These are phyloP conservation scores for Suaeda aralocaspica DNA, from an alignment of 148 eudicot genomes.

Conservation along the genomic window DNA sequence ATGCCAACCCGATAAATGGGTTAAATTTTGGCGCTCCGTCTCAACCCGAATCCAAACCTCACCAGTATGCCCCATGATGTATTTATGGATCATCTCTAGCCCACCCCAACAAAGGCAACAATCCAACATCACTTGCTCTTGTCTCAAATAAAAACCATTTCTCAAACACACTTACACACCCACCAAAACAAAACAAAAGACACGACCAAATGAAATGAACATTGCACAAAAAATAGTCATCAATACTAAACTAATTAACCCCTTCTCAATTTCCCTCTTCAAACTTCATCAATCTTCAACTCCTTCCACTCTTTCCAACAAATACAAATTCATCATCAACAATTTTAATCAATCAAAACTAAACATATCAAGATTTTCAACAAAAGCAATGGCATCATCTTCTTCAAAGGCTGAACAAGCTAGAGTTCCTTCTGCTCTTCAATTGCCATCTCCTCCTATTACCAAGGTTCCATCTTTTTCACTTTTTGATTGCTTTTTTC, in stretches of 20 bases:
- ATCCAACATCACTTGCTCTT: no score
- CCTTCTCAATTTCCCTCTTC: constrained; percentile 6
- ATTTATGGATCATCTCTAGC: no score
- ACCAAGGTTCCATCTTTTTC: constrained; percentile 38
- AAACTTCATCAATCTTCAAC: neutral
- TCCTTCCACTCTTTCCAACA: constrained; percentile 2
- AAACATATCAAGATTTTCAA: constrained; percentile 14
- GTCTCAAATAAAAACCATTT: no score
- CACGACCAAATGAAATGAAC: constrained; percentile 20
- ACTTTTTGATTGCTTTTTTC: constrained; percentile 4
- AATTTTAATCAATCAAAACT: constrained; percentile 9
- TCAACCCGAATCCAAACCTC: no score
- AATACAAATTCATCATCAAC: neutral
- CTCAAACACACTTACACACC: no score
- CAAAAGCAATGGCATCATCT: constrained; percentile 54
- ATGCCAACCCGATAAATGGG: no score
- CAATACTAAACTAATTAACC: constrained; percentile 11
- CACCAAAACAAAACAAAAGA: no score
- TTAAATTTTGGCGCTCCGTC: no score
- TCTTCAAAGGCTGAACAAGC: constrained; percentile 59
- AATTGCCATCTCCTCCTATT: constrained; percentile 51
- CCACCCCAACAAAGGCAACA: no score
- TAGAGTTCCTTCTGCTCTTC: constrained; percentile 68
- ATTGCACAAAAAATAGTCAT: constrained; percentile 10
- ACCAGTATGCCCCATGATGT: no score